Evolutionary conservation across 495 filamentous ascomycete genomes (phyloP).

Genomic region (Lepidopterella palustris): DNA sequence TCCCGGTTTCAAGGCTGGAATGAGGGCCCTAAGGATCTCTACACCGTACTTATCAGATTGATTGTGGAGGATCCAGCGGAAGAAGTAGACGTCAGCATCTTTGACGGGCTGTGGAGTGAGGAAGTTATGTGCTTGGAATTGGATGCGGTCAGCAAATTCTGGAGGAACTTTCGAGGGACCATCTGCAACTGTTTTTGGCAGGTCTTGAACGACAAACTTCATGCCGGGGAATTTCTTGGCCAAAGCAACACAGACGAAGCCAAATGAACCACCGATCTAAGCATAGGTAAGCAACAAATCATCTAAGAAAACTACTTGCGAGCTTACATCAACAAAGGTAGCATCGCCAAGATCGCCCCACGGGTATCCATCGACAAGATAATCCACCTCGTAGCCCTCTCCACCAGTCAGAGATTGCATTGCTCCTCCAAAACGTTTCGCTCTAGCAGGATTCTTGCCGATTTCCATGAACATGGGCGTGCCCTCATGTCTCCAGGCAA

Average conservation of each 20-base stretch:
- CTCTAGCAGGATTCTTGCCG: conserved; percentile 4
- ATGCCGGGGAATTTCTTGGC: conserved; percentile 11
- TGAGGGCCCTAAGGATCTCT: conserved; percentile 35
- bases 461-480: conserved; percentile 1
- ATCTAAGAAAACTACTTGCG: neutral
- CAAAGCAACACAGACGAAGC: conserved; percentile 10
- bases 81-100: conserved; percentile 41
- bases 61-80: conserved; percentile 41
- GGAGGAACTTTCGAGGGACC: conserved; percentile 13
- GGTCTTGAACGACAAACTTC: conserved; percentile 22
- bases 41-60: conserved; percentile 32
- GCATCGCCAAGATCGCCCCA: neutral
- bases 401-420: conserved; percentile 1
- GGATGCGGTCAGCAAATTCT: conserved; percentile 8
- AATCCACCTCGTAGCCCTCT: neutral
- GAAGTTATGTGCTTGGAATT: conserved; percentile 1
- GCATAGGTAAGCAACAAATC: neutral
- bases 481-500: conserved; percentile 5
- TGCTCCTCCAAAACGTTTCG: conserved; percentile 9
- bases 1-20: conserved; percentile 33
- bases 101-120: conserved; percentile 6
- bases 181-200: conserved; percentile 26
- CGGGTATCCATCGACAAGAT: conserved; percentile 1
- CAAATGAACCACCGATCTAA: conserved; percentile 19
- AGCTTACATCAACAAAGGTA: conserved; percentile 2